Base-by-base conservation (phyloP, 1,139 yeast genomes). In the Taiozyma sp. region DNA sequence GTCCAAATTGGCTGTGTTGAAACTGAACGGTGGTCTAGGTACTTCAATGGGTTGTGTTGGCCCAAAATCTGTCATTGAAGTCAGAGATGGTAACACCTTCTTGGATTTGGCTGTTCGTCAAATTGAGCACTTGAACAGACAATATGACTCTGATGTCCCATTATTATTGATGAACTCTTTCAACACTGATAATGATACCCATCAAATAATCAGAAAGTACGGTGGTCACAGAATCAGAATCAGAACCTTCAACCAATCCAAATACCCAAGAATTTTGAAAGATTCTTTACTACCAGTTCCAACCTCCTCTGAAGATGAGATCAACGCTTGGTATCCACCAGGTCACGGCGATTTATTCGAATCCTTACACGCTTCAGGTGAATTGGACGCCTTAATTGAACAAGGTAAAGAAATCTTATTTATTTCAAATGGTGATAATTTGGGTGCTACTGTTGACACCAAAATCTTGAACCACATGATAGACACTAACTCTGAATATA, bases 41-140 rank as follows among this genome's bases (percentile, higher is more conserved):
- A 93, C 99, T 40, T 91, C 99, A 16, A 93, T 93, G 99, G 99
- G 99, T 52, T 95, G 99, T 75, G 98, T 93, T 57, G 99, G 99
- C 53, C 99, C 99, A 56, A 93, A 93, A 72, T 88, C 97, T 24
- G 96, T 93, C 59, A 95, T 93, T 68, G 99, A 93, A 74, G 99
- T 93, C 48, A 85, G 99, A 70, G 99, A 93, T 62, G 99, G 99
- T 56, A 95, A 93, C 79, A 87, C 97, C 42, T 93, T 93, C 71
- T 80, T 93, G 69, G 99, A 93, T 69, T 80, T 93, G 63, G 79
- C 96, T 47, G 99, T 93, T 42, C 87, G 99, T 69, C 99, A 93
- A 74, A 91, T 93, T 64, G 99, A 95, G 73, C 88, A 90, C 70
- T 80, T 93, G 69, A 93, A 93, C 77, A 83, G 96, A 67, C 85